Base-by-base conservation (phyloP, 2,329 filamentous ascomycete genomes). In the Colletotrichum brevisporum region DNA sequence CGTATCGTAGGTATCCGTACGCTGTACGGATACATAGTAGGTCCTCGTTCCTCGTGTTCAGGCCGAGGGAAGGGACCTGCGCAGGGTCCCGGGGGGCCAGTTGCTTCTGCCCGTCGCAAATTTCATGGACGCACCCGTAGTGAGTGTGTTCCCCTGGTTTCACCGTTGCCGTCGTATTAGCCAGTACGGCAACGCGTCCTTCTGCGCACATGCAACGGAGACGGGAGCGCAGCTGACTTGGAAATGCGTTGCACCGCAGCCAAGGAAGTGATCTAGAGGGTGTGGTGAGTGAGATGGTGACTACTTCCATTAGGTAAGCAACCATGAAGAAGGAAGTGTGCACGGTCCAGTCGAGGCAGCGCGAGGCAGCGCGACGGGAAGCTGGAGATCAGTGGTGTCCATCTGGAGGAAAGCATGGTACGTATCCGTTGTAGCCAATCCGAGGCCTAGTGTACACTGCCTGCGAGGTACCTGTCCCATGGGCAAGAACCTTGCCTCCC, bases 141-240 rank as follows among this genome's bases (percentile, higher is more conserved):
- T 31, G 55, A 13, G 62, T 31, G 55, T 36, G 57, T 41, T 31
- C 50, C 43, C 62, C 55, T 69, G 36, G 66, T 66, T 66, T 66
- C 66, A 66, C 43, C 39, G 8, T n/a, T 18, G 66, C 21, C 55
- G 48, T 47, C 36, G 62, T 55, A 60, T 41, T n/a, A 39, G 24
- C 53, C 61, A 65, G 9, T 43, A 45, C 26, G 21, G 41, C 50
- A 43, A 21, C 24, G 26, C 18, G 16, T 51, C 41, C 45, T 4
- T 39, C 52, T 24, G 51, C n/a, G 62, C 62, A 50, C 48, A 68
- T 54, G 65, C 31, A 50, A 58, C 63, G 31, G 15, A 31, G 55
- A 54, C 62, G 56, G 45, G 36, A 60, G 43, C 55, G 66, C 61
- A 65, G 54, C 31, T 53, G 54, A 53, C 54, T 45, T 36, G 61